phyloP scores from a whole-genome alignment of 257 asterid species.

The Catharanthus roseus region DNA sequence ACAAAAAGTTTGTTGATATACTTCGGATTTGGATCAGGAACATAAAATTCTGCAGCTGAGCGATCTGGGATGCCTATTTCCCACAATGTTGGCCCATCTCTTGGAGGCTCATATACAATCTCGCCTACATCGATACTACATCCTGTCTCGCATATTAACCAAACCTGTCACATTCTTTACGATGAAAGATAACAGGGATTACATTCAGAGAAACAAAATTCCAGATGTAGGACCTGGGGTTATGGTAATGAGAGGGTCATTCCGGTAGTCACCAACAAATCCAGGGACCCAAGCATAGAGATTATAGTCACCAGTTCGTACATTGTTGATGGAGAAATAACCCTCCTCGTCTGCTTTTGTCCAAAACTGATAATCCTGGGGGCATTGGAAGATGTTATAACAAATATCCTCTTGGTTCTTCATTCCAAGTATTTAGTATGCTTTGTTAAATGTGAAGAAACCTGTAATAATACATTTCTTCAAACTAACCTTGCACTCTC shows the following conservation, averaged over 20 bases:
- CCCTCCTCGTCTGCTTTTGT: constrained; percentile 46
- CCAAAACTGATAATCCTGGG: constrained; percentile 77
- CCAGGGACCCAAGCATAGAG: constrained; percentile 72
- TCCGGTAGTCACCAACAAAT: constrained; percentile 54
- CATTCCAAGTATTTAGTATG: not conserved
- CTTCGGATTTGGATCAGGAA: constrained; percentile 62
- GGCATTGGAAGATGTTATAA: not conserved
- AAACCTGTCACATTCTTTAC: not conserved
- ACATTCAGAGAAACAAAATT: not conserved
- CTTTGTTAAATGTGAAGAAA: not conserved
- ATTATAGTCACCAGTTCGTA: constrained; percentile 43
- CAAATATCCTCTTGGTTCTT: not conserved
- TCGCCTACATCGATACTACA: constrained; percentile 36
- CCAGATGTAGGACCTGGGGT: constrained; percentile 34
- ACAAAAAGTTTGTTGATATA: constrained; percentile 55
- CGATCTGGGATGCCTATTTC: constrained; percentile 83
- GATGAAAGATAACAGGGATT: not conserved
- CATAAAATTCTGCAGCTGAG: constrained; percentile 48
- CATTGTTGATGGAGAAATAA: constrained; percentile 41
- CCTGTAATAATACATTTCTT: not conserved
- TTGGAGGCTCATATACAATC: constrained; percentile 49
- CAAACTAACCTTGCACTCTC: constrained; percentile 66
- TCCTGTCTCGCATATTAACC: constrained; percentile 27
- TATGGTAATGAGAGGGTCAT: constrained; percentile 33
- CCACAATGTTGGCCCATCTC: constrained; percentile 80